Percentiles rank a stretch among this genome's conserved stretches.
Conservation (phyloP, 164 flowering plant species). For the Dillenia suffruticosa region DNA sequence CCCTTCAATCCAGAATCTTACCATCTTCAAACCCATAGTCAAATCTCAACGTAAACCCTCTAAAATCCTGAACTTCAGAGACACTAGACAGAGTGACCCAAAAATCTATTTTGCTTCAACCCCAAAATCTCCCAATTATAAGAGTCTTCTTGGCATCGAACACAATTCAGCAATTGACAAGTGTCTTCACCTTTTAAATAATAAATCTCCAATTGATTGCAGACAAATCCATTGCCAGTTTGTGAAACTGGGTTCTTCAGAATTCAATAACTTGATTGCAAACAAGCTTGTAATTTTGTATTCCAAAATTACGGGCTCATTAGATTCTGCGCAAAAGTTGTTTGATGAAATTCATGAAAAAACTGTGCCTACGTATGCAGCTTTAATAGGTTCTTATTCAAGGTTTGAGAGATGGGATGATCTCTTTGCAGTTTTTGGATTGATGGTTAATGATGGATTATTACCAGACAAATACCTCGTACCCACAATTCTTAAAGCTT, state of each 20-base stretch:
- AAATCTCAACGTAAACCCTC: constrained; percentile 17
- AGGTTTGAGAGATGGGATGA: constrained; percentile 31
- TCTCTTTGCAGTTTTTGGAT: constrained; percentile 21
- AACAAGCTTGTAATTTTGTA: constrained; percentile 25
- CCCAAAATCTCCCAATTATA: neutral
- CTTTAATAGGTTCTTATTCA: constrained; percentile 35
- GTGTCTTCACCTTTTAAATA: constrained; percentile 15
- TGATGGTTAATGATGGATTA: constrained; percentile 40
- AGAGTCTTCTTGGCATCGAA: neutral
- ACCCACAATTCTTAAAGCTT: constrained; percentile 48
- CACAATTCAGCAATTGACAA: constrained; percentile 15
- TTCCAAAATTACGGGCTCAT: constrained; percentile 12
- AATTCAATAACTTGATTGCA: constrained; percentile 11
- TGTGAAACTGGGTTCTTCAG: constrained; percentile 25
- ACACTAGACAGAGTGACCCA: constrained; percentile 7
- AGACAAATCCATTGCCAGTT: constrained; percentile 33
- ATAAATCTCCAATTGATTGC: constrained; percentile 9
- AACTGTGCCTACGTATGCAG: constrained; percentile 25
- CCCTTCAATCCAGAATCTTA: constrained; percentile 6
- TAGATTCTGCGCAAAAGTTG: constrained; percentile 32
- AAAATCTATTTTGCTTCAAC: constrained; percentile 5
- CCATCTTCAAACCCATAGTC: constrained; percentile 13
- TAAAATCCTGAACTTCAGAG: constrained; percentile 9
- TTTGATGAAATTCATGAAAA: constrained; percentile 32
- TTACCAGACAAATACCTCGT: constrained; percentile 42